These are phyloP conservation scores for Amylocarpus encephaloides DNA, from an alignment of 2,329 filamentous ascomycete species.

Conservation along the genomic window DNA sequence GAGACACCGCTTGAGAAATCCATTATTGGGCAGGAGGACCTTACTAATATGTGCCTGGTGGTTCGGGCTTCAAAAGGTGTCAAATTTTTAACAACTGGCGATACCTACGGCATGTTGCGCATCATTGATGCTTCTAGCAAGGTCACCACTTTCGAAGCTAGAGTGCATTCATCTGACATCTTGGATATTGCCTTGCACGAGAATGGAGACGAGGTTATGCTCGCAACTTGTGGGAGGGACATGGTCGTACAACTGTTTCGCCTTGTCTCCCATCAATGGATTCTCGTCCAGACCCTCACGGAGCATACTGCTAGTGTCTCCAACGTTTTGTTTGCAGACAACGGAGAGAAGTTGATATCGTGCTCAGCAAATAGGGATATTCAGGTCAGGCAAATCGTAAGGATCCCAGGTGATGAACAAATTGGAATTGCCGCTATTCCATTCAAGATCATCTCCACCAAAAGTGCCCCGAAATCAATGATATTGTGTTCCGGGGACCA, in stretches of 20 bases:
- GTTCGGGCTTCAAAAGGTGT: slow-evolving; percentile 55
- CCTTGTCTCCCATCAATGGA: slow-evolving; percentile 51
- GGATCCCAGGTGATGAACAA: slow-evolving; percentile 53
- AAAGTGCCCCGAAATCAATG: slow-evolving; percentile 84
- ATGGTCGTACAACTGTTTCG: slow-evolving; percentile 89
- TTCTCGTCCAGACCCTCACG: slow-evolving; percentile 82
- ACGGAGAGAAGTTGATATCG: slow-evolving; percentile 65
- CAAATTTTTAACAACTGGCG: slow-evolving; percentile 70
- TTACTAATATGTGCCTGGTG: slow-evolving; percentile 52
- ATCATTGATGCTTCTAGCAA: slow-evolving; percentile 58
- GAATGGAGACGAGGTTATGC: slow-evolving; percentile 52
- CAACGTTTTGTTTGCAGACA: slow-evolving; percentile 67
- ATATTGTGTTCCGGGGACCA: slow-evolving; percentile 55
- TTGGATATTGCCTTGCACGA: slow-evolving; percentile 72
- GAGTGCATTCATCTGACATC: slow-evolving; percentile 82
- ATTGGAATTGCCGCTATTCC: slow-evolving; percentile 71
- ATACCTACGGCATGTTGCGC: slow-evolving; percentile 76
- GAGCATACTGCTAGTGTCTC: slow-evolving; percentile 86
- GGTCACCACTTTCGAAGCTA: slow-evolving; percentile 61
- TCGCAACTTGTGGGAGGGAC: slow-evolving; percentile 82
- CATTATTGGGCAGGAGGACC: slow-evolving; percentile 43
- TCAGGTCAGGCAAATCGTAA: slow-evolving; percentile 72
- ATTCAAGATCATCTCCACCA: slow-evolving; percentile 70
- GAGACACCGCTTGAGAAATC: slow-evolving; percentile 63
- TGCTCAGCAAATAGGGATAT: slow-evolving; percentile 84